phyloP scores from a whole-genome alignment of 2,329 filamentous ascomycete species.

The Colletotrichum somersetense region DNA sequence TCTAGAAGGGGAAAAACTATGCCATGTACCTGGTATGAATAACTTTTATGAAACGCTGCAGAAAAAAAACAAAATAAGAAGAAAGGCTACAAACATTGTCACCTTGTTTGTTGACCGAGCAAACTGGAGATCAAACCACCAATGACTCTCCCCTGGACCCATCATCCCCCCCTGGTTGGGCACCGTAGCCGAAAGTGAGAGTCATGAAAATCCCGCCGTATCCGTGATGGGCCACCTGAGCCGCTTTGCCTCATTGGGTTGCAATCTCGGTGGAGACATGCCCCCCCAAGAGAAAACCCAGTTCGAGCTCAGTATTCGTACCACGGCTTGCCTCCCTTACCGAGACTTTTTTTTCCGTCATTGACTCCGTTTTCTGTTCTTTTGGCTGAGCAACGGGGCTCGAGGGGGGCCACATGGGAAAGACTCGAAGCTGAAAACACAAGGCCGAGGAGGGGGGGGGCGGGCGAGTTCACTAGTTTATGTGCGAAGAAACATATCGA shows the following conservation, averaged over 20 bases:
- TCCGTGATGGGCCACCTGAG: constrained; percentile 36
- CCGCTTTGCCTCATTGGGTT: constrained; percentile 28
- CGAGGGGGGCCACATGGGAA: constrained; percentile 10
- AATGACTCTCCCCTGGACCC: not conserved
- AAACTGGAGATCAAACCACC: not conserved
- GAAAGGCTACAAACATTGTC: not conserved
- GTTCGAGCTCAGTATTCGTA: not conserved
- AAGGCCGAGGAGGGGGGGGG: too few species aligned
- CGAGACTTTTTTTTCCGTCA: not conserved
- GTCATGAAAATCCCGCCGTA: constrained; percentile 14
- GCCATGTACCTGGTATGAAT: not conserved
- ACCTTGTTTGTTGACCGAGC: not conserved
- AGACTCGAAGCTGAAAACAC: not conserved
- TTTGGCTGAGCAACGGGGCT: constrained; percentile 38
- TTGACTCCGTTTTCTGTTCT: constrained; percentile 10
- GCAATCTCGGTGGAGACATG: constrained; percentile 34
- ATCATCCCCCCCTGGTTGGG: not conserved
- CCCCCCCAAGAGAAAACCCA: constrained; percentile 4
- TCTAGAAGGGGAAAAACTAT: not conserved
- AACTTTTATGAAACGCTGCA: not conserved
- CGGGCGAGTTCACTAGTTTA: not conserved
- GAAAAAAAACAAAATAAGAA: too few species aligned
- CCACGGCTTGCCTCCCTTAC: not conserved
- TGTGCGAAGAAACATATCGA: not conserved
- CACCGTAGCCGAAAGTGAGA: constrained; percentile 32